Percentiles rank a stretch among this genome's conserved stretches.
phyloP scores from a whole-genome alignment of 2,329 filamentous ascomycete species.

The Ascochyta viciae-villosae region DNA sequence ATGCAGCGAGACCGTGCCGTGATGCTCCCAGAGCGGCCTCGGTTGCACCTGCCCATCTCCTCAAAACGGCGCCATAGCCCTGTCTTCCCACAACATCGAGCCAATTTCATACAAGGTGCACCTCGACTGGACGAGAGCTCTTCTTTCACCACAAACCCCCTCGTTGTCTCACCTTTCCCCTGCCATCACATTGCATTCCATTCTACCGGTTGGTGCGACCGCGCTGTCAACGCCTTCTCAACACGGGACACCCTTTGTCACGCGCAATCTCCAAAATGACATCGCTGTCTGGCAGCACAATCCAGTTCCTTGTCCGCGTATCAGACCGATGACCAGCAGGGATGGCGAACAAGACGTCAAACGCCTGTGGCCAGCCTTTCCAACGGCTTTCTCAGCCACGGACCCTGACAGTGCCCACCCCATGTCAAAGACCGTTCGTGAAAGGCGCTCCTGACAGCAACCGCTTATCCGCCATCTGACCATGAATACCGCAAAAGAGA shows the following conservation, averaged over 20 bases:
- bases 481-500: background rate
- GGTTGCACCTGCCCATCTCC: constrained; percentile 7
- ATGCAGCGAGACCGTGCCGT: constrained; percentile 1
- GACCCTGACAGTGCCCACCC: constrained; percentile 2
- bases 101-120: background rate
- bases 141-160: background rate
- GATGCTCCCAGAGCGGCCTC: background rate
- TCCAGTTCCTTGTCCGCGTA: constrained; percentile 1
- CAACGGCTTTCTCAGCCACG: constrained; percentile 6
- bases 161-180: constrained; percentile 1
- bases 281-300: background rate
- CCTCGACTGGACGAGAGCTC: background rate
- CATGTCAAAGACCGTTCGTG: constrained; percentile 10
- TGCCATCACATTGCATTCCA: constrained; percentile 10
- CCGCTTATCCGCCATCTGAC: constrained; percentile 1
- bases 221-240: background rate
- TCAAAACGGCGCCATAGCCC: constrained; percentile 8
- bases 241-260: constrained; percentile 10
- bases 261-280: constrained; percentile 10
- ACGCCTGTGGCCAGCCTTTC: background rate
- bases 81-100: constrained; percentile 2
- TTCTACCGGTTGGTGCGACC: constrained; percentile 6
- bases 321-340: background rate
- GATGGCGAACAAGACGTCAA: constrained; percentile 1
- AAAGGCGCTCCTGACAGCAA: constrained; percentile 8